These are phyloP conservation scores for Cyphellophora attinorum DNA, from an alignment of 2,329 filamentous ascomycete species.

Conservation along the genomic window DNA sequence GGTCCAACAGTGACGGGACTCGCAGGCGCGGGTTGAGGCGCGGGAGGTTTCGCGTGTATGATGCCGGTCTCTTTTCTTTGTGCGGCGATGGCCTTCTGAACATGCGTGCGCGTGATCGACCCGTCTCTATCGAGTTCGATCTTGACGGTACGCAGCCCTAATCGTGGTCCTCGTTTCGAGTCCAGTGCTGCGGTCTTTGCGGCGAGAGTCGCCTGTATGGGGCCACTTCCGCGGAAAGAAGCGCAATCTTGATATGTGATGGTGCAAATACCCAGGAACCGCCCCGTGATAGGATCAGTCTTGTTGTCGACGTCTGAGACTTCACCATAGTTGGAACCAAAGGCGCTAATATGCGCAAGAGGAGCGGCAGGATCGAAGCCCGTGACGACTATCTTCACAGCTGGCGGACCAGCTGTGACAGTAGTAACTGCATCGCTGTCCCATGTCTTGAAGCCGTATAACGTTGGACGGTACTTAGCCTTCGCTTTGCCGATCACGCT, in stretches of 20 bases:
- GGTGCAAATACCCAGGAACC: constrained; percentile 85
- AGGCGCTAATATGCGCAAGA: constrained; percentile 57
- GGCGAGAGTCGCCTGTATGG: constrained; percentile 64
- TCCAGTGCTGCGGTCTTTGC: constrained; percentile 68
- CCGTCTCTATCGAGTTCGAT: constrained; percentile 89
- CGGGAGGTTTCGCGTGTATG: constrained; percentile 15
- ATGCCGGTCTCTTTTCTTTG: constrained; percentile 45
- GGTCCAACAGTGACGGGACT: constrained; percentile 38
- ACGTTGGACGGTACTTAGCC: constrained; percentile 60
- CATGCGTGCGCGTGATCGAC: constrained; percentile 65
- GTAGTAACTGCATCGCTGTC: constrained; percentile 73
- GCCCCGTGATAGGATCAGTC: constrained; percentile 88
- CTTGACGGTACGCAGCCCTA: constrained; percentile 66
- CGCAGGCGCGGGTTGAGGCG: constrained; percentile 9
- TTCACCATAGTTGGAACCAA: constrained; percentile 74
- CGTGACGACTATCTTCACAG: constrained; percentile 84
- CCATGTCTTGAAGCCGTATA: constrained; percentile 75
- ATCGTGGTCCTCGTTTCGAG: constrained; percentile 66
- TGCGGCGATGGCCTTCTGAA: constrained; percentile 63
- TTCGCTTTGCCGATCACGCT: constrained; percentile 56
- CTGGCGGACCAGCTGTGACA: constrained; percentile 63
- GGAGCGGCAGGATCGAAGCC: constrained; percentile 69
- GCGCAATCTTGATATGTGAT: constrained; percentile 74
- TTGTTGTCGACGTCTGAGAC: constrained; percentile 88
- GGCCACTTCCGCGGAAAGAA: constrained; percentile 40